Conservation (phyloP, 2,329 filamentous ascomycete genomes). For the Trichophyton schoenleinii region DNA sequence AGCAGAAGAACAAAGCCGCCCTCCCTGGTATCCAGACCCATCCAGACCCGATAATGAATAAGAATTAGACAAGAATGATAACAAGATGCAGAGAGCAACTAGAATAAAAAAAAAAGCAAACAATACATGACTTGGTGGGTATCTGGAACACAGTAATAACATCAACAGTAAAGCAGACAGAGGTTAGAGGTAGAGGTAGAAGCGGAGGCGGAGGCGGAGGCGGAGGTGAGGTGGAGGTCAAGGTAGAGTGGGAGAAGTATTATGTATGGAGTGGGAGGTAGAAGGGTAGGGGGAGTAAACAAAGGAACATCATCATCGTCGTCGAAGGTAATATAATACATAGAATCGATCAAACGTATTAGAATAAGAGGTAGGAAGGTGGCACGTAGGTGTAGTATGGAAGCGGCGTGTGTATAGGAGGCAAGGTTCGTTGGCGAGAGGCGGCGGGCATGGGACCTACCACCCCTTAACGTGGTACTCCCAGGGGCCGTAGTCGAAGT, state of each 20-base stretch:
- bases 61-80: neutral
- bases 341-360: neutral
- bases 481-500: constrained; percentile 68
- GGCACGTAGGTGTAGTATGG: neutral
- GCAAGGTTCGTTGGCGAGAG: neutral
- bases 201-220: no score
- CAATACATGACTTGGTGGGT: constrained; percentile 2
- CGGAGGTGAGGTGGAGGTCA: no score
- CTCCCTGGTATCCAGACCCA: constrained; percentile 1
- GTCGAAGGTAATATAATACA: constrained; percentile 4
- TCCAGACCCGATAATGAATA: neutral
- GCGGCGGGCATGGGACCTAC: constrained; percentile 36
- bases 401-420: neutral
- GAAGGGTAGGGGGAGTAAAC: neutral
- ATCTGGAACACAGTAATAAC: constrained; percentile 1
- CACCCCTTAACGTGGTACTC: constrained; percentile 80
- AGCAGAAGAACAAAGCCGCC: neutral
- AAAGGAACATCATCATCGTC: constrained; percentile 3
- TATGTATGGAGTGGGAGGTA: neutral
- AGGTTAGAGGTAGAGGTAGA: neutral
- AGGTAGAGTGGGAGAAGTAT: neutral
- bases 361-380: neutral
- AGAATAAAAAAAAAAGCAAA: neutral
- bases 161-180: neutral
- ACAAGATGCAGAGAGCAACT: neutral